A percentile compares a stretch with the other conserved stretches of the same genome.
Evolutionary conservation across 257 asterid species (phyloP).

Genomic region (Perilla frutescens): DNA sequence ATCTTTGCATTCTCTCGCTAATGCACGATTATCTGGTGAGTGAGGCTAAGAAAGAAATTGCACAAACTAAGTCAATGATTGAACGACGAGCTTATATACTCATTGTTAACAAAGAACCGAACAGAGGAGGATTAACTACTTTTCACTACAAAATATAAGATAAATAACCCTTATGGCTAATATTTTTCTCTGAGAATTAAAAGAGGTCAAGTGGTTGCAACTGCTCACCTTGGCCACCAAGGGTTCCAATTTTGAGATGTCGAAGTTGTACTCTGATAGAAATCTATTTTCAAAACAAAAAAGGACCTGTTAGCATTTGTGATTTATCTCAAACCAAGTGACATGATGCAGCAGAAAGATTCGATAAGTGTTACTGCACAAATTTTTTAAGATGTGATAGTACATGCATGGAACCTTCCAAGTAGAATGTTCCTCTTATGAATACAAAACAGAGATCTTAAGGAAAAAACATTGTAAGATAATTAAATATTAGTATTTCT

Average conservation of each 20-base stretch:
- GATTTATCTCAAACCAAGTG: not conserved
- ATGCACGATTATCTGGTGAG: conserved; percentile 80
- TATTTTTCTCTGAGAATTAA: not conserved
- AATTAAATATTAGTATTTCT: too few species aligned
- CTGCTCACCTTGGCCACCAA: conserved; percentile 85
- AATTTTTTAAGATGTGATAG: too few species aligned
- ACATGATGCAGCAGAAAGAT: not conserved
- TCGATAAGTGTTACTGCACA: not conserved
- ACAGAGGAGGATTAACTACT: too few species aligned
- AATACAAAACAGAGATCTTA: too few species aligned
- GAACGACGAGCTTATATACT: not conserved
- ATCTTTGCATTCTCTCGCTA: conserved; percentile 95
- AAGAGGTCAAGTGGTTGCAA: not conserved
- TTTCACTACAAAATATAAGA: not conserved
- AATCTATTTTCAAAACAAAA: conserved; percentile 49
- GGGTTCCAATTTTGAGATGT: conserved; percentile 88
- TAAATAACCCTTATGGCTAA: too few species aligned
- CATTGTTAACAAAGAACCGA: not conserved
- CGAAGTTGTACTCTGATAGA: conserved; percentile 80
- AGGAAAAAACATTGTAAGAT: too few species aligned
- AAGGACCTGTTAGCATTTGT: not conserved
- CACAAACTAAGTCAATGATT: not conserved
- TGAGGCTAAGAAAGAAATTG: not conserved
- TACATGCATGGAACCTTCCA: too few species aligned
- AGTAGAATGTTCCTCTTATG: too few species aligned